Evolutionary conservation across 371 early-diverging fungal genomes (phyloP), one percentile per base, ranked within the genome.

Genomic region (Mucor piriformis): DNA sequence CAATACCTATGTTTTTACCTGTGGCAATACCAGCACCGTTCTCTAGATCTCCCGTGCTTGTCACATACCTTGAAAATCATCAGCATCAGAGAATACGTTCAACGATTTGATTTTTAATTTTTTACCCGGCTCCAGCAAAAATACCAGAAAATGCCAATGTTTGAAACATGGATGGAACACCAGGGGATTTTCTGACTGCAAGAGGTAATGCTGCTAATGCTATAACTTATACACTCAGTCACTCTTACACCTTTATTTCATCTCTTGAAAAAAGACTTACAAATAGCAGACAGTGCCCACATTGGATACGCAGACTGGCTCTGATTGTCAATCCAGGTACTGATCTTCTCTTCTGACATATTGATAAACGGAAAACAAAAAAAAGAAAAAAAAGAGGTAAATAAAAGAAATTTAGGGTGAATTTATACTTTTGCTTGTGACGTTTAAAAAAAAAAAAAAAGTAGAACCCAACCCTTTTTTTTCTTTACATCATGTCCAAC

Each of bases 1-100:
- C n/a, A n/a, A n/a, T n/a, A n/a, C n/a, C n/a, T n/a, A n/a, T n/a
- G n/a, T n/a, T 16, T 33, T 60, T 69, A 80, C 81, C 81, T 69
- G 77, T 80, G 25, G 81, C 73, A 50, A 80, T 80, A 50, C 81
- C 81, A 50, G 81, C 69, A 34, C 77, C 81, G 46, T 80, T 80
- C 27, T 80, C 80, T 27, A 68, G 43, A 58, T 80, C 80, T 34
- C 80, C 80, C 38, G 67, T 57, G 55, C 73, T 56, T 11, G 61
- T 70, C n/a, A 80, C 73, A 61, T 76, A 80, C 25, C 77, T 76
- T n/a, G 37, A 12, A 40, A 3, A 55, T 15, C 13, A 43, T 2
- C 3, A 16, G 3, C 3, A 6, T 20, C 43, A 42, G 20, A 18
- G 16, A 24, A 4, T 8, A 23, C 4, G 11, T 24, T 21, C 15